These are phyloP conservation scores for Rhynchospora breviuscula DNA, from an alignment of 176 grass and related monocot genomes.

Conservation along the genomic window DNA sequence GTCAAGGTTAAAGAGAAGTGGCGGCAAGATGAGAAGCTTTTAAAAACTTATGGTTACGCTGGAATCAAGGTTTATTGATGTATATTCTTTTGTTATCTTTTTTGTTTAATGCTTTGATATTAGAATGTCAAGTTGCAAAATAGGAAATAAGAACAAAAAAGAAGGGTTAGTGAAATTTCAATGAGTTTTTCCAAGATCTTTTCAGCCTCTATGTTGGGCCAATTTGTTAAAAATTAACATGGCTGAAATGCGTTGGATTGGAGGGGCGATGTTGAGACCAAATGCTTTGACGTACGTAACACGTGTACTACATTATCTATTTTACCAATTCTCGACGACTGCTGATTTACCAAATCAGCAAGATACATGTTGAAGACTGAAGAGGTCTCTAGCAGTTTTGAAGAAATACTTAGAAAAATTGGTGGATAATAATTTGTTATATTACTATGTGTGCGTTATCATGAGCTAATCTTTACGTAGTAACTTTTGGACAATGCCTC, in stretches of 20 bases:
- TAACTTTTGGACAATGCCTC: too few species aligned
- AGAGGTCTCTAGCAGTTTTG: too few species aligned
- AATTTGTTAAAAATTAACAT: not conserved
- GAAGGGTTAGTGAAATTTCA: not conserved
- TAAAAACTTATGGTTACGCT: conserved; percentile 79
- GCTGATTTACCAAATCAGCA: too few species aligned
- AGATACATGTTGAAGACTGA: too few species aligned
- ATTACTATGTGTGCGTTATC: too few species aligned
- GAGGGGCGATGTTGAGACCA: not conserved
- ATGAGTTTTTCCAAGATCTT: not conserved
- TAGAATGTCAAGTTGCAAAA: not conserved
- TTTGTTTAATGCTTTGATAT: not conserved
- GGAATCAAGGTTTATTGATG: conserved; percentile 67
- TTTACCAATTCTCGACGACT: not conserved
- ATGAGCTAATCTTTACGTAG: too few species aligned
- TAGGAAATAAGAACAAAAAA: not conserved
- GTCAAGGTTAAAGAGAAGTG: conserved; percentile 94
- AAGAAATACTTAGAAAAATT: too few species aligned
- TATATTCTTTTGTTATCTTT: not conserved
- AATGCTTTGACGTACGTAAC: not conserved
- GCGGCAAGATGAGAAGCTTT: conserved; percentile 76
- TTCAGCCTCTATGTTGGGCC: not conserved
- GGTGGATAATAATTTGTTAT: too few species aligned
- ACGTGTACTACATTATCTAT: not conserved
- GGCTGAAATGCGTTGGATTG: not conserved